Evolutionary conservation across 306 rosid genomes (phyloP).

Genomic region (Inga oerstediana): DNA sequence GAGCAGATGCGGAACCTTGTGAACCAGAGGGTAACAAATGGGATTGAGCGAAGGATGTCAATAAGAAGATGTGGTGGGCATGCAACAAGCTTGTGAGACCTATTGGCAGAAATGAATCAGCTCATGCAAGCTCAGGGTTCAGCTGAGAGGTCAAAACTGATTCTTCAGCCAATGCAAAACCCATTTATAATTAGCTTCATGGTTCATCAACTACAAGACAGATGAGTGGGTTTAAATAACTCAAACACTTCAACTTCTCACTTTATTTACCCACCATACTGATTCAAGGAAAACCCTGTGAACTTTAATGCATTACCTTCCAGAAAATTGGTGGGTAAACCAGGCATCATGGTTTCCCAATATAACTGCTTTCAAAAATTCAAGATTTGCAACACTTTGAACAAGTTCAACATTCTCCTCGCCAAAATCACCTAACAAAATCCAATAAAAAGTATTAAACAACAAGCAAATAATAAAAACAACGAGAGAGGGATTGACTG

Average conservation of each 20-base stretch:
- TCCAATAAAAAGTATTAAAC: slow-evolving; percentile 20
- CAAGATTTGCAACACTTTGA: slow-evolving; percentile 66
- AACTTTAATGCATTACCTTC: slow-evolving; percentile 55
- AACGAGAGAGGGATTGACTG: not conserved
- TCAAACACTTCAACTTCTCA: not conserved
- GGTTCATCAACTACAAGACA: not conserved
- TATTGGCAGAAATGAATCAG: not conserved
- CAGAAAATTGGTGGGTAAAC: slow-evolving; percentile 75
- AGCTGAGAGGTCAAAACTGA: not conserved
- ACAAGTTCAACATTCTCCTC: slow-evolving; percentile 89
- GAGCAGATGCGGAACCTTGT: not conserved
- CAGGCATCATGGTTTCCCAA: slow-evolving; percentile 96
- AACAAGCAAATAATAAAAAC: slow-evolving; percentile 6
- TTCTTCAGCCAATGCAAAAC: not conserved
- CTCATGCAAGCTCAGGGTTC: not conserved
- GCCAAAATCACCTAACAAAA: slow-evolving; percentile 84
- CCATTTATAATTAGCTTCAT: not conserved
- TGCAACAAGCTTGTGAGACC: not conserved
- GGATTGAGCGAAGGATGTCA: not conserved
- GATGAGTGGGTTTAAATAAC: not conserved
- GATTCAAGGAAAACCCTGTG: slow-evolving; percentile 21
- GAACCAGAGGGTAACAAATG: not conserved
- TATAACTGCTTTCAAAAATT: slow-evolving; percentile 78
- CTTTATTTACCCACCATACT: not conserved
- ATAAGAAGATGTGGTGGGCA: not conserved